These are phyloP conservation scores for Oidiodendron maius DNA, from an alignment of 495 filamentous ascomycete species.

Conservation along the genomic window DNA sequence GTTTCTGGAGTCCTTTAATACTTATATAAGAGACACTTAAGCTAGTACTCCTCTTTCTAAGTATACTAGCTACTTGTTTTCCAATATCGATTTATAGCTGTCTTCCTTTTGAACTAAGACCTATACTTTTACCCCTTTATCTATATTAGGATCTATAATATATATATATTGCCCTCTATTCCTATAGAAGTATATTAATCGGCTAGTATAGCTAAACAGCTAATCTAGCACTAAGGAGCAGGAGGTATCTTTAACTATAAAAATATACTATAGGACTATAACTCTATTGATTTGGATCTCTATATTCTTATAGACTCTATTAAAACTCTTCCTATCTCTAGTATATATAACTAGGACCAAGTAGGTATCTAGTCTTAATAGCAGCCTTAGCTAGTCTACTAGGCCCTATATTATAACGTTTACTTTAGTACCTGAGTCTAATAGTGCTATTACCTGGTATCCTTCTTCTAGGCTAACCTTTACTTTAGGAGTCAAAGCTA, in stretches of 20 bases:
- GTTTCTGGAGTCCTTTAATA: neutral
- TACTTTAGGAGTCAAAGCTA: neutral
- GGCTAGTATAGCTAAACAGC: neutral
- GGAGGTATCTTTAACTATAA: neutral
- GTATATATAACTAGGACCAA: neutral
- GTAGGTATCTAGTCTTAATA: neutral
- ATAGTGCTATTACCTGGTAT: too few relatives aligned
- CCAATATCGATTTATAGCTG: neutral
- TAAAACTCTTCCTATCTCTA: neutral
- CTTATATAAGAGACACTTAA: neutral
- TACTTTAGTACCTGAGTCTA: neutral
- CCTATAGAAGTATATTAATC: neutral
- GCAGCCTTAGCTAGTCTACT: neutral
- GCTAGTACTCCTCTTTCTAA: neutral
- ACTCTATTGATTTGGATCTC: neutral
- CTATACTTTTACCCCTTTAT: neutral
- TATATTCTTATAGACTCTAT: neutral
- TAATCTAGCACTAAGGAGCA: neutral
- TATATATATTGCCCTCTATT: too few relatives aligned
- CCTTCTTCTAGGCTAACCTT: neutral
- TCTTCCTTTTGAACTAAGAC: neutral
- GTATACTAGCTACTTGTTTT: neutral
- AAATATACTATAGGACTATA: neutral
- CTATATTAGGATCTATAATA: neutral
- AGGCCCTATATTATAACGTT: neutral